Evolutionary conservation across 192 early-diverging fungal species (phyloP).

Genomic region (Coemansia sp.): DNA sequence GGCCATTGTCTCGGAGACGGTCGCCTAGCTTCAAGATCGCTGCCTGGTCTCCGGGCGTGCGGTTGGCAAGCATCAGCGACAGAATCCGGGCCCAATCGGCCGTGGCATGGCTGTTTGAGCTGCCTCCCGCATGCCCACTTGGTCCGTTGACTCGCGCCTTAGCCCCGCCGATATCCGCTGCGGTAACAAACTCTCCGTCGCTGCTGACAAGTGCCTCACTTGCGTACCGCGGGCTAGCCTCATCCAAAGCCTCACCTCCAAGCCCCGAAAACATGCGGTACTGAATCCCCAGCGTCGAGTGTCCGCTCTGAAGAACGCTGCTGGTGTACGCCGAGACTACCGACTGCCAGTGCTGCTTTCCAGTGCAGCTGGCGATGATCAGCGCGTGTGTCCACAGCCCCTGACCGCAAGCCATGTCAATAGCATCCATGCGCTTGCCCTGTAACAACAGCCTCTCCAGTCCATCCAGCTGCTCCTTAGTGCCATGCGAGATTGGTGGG

Average conservation of each 20-base stretch:
- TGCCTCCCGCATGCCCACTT: not conserved
- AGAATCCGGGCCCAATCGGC: conserved; percentile 73
- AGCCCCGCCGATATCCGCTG: conserved; percentile 23
- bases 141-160: conserved; percentile 9
- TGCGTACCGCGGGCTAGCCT: not conserved
- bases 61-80: conserved; percentile 80
- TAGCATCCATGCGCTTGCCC: conserved; percentile 48
- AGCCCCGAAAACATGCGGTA: conserved; percentile 70
- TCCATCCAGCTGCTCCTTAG: conserved; percentile 17
- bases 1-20: conserved; percentile 57
- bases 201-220: not conserved
- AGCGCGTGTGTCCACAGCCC: conserved; percentile 88
- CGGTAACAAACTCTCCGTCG: conserved; percentile 24
- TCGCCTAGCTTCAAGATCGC: conserved; percentile 82
- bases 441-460: conserved; percentile 40
- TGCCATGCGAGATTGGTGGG: conserved; percentile 22
- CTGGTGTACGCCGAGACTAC: conserved; percentile 72
- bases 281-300: conserved; percentile 58
- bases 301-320: conserved; percentile 46
- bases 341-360: conserved; percentile 78
- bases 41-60: conserved; percentile 67
- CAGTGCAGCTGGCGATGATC: conserved; percentile 83
- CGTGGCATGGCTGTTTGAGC: conserved; percentile 10
- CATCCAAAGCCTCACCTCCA: conserved; percentile 48
- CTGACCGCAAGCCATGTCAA: conserved; percentile 47